These are phyloP conservation scores for Xenosphaeropsis pyriputrescens DNA, from an alignment of 2,329 filamentous ascomycete genomes.

Conservation along the genomic window DNA sequence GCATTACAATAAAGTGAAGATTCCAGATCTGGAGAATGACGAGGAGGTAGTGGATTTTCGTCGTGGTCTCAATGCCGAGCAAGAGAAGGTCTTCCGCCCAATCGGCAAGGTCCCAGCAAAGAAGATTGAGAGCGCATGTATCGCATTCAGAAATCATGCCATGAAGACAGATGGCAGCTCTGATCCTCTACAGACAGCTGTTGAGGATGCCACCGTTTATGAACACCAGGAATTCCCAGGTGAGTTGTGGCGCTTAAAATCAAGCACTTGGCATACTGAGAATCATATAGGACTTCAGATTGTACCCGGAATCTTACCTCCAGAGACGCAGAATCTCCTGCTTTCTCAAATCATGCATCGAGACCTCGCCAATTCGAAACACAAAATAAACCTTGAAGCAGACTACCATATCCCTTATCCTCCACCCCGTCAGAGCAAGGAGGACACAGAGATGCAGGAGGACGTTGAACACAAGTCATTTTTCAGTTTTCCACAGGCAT, in stretches of 20 bases:
- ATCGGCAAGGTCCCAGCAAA: slow-evolving; percentile 10
- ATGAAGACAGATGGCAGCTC: slow-evolving; percentile 1
- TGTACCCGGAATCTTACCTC: slow-evolving; percentile 60
- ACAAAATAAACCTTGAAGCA: slow-evolving; percentile 78
- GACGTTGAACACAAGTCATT: slow-evolving; percentile 26
- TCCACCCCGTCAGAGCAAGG: slow-evolving; percentile 4
- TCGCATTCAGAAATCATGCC: slow-evolving; percentile 5
- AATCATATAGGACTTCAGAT: slow-evolving; percentile 38
- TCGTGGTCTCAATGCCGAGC: slow-evolving; percentile 12
- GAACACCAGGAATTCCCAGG: slow-evolving; percentile 17
- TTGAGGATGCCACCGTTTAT: slow-evolving; percentile 13
- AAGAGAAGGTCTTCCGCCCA: slow-evolving; percentile 10
- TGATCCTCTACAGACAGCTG: not conserved
- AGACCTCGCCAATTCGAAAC: slow-evolving; percentile 57
- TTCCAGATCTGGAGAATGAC: slow-evolving; percentile 11
- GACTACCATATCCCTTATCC: slow-evolving; percentile 59
- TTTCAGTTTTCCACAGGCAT: slow-evolving; percentile 34
- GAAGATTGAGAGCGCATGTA: slow-evolving; percentile 9
- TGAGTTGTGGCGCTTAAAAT: slow-evolving; percentile 2
- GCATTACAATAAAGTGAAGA: slow-evolving; percentile 16
- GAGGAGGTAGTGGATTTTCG: slow-evolving; percentile 15
- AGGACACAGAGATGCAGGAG: slow-evolving; percentile 5
- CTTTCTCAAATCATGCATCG: slow-evolving; percentile 63
- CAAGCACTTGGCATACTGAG: not conserved
- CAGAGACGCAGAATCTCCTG: slow-evolving; percentile 52